Conservation (phyloP, 2,329 filamentous ascomycete species). For the Calonectria hawksworthii region DNA sequence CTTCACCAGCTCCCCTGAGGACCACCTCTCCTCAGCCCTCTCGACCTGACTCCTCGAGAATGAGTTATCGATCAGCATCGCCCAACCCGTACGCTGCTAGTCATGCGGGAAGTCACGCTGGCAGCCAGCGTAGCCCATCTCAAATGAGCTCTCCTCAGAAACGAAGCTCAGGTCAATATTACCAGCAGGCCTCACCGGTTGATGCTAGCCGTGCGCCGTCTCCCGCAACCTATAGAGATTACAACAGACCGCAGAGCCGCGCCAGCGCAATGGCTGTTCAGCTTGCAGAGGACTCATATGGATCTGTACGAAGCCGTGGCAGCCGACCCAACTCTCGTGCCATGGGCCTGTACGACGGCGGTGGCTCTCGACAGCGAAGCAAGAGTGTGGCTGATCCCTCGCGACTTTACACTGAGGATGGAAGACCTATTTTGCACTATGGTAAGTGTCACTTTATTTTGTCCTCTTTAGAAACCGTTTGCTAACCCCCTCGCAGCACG, state of each 20-base stretch:
- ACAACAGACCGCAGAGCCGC: conserved; percentile 65
- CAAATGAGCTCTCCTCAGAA: conserved; percentile 58
- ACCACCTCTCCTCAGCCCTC: conserved; percentile 74
- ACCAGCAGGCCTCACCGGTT: conserved; percentile 66
- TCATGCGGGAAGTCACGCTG: conserved; percentile 39
- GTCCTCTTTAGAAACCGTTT: not conserved
- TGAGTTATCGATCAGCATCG: conserved; percentile 64
- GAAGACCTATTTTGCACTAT: conserved; percentile 90
- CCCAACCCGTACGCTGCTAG: conserved; percentile 73
- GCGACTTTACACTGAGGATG: conserved; percentile 88
- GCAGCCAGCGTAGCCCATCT: conserved; percentile 53
- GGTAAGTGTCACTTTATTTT: conserved; percentile 72
- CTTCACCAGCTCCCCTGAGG: conserved; percentile 79
- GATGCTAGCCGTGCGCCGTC: conserved; percentile 63
- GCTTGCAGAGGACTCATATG: conserved; percentile 73
- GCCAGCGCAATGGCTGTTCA: conserved; percentile 76
- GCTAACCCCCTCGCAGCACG: conserved; percentile 72
- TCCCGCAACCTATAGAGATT: conserved; percentile 63
- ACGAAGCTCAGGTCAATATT: conserved; percentile 65
- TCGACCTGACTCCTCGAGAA: conserved; percentile 59
- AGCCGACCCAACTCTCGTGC: conserved; percentile 65
- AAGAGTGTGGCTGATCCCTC: conserved; percentile 88
- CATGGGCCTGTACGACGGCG: conserved; percentile 70
- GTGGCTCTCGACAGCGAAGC: conserved; percentile 72
- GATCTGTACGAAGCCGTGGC: conserved; percentile 66